phyloP scores from a whole-genome alignment of 2,329 filamentous ascomycete species.

The Fusarium tupiense region DNA sequence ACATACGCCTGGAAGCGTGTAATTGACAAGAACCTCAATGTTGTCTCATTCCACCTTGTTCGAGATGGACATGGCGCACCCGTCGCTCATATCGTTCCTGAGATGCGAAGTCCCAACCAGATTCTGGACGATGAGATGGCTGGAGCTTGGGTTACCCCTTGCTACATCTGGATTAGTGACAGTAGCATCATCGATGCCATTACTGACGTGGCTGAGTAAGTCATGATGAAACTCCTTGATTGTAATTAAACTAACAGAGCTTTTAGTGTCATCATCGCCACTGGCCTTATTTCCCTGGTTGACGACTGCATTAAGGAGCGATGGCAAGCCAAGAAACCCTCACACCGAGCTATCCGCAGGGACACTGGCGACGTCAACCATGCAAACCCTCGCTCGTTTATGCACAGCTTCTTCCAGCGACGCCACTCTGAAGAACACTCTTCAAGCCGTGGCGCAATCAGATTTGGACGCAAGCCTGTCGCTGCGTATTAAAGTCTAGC shows the following conservation, averaged over 20 bases:
- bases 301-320: conserved; percentile 89
- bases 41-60: conserved; percentile 82
- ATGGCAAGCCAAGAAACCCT: conserved; percentile 66
- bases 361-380: conserved; percentile 38
- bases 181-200: conserved; percentile 71
- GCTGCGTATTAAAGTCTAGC: conserved; percentile 47
- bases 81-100: conserved; percentile 86
- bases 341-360: conserved; percentile 41
- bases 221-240: conserved; percentile 30
- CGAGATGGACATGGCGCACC: conserved; percentile 69
- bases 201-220: conserved; percentile 88
- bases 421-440: conserved; percentile 52
- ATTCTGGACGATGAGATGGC: conserved; percentile 76
- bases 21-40: conserved; percentile 73
- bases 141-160: conserved; percentile 91
- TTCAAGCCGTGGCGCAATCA: conserved; percentile 48
- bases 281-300: conserved; percentile 87
- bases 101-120: conserved; percentile 77
- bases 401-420: conserved; percentile 54
- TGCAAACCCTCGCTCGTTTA: conserved; percentile 45
- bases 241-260: conserved; percentile 36
- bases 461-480: conserved; percentile 48
- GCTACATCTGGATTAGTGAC: conserved; percentile 90
- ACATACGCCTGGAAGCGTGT: conserved; percentile 86
- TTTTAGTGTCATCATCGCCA: conserved; percentile 82